Evolutionary conservation across 805 yeast species (phyloP), one percentile per base, ranked within the genome.

Genomic region (Starmerella cellae): DNA sequence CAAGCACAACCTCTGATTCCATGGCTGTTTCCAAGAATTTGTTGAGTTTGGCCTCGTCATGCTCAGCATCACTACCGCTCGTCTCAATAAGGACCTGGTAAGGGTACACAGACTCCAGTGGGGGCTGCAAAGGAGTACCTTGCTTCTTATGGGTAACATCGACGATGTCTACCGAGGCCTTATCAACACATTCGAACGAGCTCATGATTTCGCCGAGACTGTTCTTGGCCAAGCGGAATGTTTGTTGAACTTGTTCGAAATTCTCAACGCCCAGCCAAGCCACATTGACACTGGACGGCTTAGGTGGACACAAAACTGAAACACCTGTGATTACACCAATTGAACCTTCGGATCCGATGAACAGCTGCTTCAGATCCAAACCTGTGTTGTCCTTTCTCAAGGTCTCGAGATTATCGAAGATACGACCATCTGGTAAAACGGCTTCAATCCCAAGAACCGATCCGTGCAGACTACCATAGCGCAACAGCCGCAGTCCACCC

Each of bases 321-420:
- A 85, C 78, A 28, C 93, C 95, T 21, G 96, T 87, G 46, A 87
- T 77, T 21, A 87, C 66, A 53, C 95, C 96, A 23, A 87, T 65
- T 4, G 95, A 79, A 41, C 96, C 96, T 60, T 87, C 96, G 29
- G 85, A 74, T 5, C 96, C 96, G 61, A 87, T 87, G 54, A 87
- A 85, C 46, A 84, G 63, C 63, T 87, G 96, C 61, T 87, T 87
- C 59, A 83, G 66, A 58, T 87, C 96, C 58, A 82, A 84, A 16
- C 96, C 96, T 18, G 96, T 87, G 61, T 87, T 87, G 62, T 87
- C 96, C 61, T 87, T 87, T 63, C 96, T 73, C 58, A 87, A 73
- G 8, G 94, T 71, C 55, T 82, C 72, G 74, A 87, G 74, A 1
- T 91, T 79, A 55, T 79, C 72, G 45, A 79, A 69, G 36, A 87